Base-by-base conservation (phyloP, 495 filamentous ascomycete genomes). In the Aspergillus saccharolyticus region DNA sequence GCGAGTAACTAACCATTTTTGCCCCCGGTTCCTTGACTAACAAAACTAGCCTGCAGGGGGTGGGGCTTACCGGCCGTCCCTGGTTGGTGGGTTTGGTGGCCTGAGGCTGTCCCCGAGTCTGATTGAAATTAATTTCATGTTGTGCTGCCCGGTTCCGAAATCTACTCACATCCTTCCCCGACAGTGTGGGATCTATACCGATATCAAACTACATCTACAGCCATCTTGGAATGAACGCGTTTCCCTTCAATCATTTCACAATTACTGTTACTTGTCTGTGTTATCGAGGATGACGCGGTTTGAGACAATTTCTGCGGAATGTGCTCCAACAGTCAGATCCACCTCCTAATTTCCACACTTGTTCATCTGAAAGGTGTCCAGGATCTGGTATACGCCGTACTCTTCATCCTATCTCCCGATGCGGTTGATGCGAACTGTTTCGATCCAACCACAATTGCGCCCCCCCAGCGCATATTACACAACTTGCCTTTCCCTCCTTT, bases 331-430 rank as follows among this genome's bases (percentile, higher is more conserved):
- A 45, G 42, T 10, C 33, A 1, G 60, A 66, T 63, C 63, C 60
- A 54, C 63, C 56, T 44, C 58, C 55, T 52, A 57, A 59, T 61
- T 63, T 61, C 63, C 60, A 62, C 60, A 52, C 42, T 60, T 21
- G 55, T 52, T 57, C 45, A 53, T 42, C 56, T 52, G 45, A 57
- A n/a, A 44, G 53, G 44, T 57, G 52, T 62, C 59, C 63, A 66
- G 60, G 63, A 66, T 66, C 53, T 59, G 53, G 61, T 66, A 56
- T 66, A 66, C 63, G 61, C 57, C 44, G 63, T 66, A 66, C 57
- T 61, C 60, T 63, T 28, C 63, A 66, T 66, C 61, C 63, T 66
- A 62, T 62, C 22, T 62, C 33, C 58, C 47, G 44, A 50, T 42
- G 17, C 48, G 46, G 55, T 25, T 50, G 52, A 45, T 33, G 30